Evolutionary conservation across 2,329 filamentous ascomycete genomes (phyloP), one percentile per base, ranked within the genome.

Genomic region (Hypoxylon sp.): DNA sequence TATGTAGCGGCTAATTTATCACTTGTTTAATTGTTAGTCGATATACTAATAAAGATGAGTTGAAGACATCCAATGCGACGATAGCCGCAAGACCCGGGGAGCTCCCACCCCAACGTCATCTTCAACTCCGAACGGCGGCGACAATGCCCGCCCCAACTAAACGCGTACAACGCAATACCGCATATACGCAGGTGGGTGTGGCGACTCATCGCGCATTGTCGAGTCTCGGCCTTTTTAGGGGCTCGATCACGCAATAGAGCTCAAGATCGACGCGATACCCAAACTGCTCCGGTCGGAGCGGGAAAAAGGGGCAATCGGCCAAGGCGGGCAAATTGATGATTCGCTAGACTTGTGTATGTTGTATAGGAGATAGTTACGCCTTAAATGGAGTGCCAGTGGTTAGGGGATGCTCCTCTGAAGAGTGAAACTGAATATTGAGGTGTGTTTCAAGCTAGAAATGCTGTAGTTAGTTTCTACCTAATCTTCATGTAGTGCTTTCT

Each of bases 201-300:
- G 30, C 46, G 24, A 50, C 51, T 48, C 41, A 48, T 41, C n/a
- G n/a, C 13, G n/a, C 41, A 56, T 48, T 11, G 47, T 47, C 19
- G 50, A 15, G 49, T 30, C 20, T 55, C 52, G 50, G 22, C 20
- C 39, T 19, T 47, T 52, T 62, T 26, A 7, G 24, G 24, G 24
- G 24, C 24, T 53, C 53, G 43, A 68, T 68, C 65, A 68, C 65
- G 65, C 65, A 65, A 68, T 65, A 41, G 20, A 39, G 44, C 55
- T 49, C 3, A 30, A 8, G 59, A 56, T 44, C 37, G 46, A 52
- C 46, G 30, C 58, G 20, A 65, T 51, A 10, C n/a, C 41, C 32
- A 22, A 39, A 24, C 26, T 55, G 20, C 64, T 58, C 64, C 64
- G 57, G 51, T 54, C 37, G 51, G 37, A 44, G 51, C 54, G 59